Evolutionary conservation across 768 basidiomycete species (phyloP).

Genomic region (Russula emetica): DNA sequence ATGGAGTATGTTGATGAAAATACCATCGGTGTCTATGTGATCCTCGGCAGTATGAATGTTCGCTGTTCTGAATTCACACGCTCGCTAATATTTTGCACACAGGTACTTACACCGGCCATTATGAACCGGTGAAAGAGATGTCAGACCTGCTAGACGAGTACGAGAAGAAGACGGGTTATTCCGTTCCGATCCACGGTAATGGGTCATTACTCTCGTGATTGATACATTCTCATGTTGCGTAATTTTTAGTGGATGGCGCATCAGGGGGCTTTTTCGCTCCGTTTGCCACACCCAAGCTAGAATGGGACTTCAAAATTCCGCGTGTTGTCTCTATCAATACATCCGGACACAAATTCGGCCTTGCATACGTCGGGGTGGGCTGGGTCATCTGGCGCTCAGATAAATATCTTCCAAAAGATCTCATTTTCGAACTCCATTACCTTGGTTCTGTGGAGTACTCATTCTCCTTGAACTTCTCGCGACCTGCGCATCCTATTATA

Average conservation of each 20-base stretch:
- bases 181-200: constrained; percentile 42
- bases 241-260: constrained; percentile 48
- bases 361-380: constrained; percentile 55
- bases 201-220: neutral
- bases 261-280: constrained; percentile 62
- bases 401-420: constrained; percentile 57
- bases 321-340: constrained; percentile 58
- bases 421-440: constrained; percentile 61
- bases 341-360: constrained; percentile 58
- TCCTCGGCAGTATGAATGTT: constrained; percentile 44
- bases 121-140: constrained; percentile 84
- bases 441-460: constrained; percentile 66
- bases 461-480: constrained; percentile 60
- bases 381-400: constrained; percentile 62
- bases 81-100: neutral
- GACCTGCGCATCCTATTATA: constrained; percentile 57
- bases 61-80: neutral
- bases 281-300: constrained; percentile 49
- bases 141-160: constrained; percentile 62
- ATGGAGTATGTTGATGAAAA: constrained; percentile 68
- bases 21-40: constrained; percentile 64
- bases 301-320: constrained; percentile 58
- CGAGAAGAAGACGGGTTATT: constrained; percentile 43
- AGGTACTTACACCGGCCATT: constrained; percentile 51
- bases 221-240: constrained; percentile 8